Evolutionary conservation across 2,329 filamentous ascomycete species (phyloP).

Genomic region (Clonostachys rhizophaga): DNA sequence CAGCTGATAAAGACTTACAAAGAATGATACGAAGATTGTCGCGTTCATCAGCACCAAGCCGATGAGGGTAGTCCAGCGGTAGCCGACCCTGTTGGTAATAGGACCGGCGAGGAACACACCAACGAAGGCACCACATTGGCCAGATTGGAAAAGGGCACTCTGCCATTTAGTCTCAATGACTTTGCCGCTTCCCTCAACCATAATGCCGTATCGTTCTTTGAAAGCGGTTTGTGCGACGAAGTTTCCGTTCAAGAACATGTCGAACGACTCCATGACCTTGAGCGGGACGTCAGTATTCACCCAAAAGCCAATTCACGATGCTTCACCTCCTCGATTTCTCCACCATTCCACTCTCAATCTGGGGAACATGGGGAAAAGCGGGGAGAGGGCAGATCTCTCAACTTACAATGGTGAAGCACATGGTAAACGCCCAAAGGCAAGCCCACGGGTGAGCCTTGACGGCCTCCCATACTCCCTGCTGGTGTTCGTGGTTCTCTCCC

Average conservation of each 20-base stretch:
- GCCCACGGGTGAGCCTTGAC: slow-evolving; percentile 34
- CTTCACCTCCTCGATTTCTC: too few species aligned
- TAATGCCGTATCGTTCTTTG: slow-evolving; percentile 26
- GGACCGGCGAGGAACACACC: slow-evolving; percentile 28
- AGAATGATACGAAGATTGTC: slow-evolving; percentile 46
- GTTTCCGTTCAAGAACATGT: too few species aligned
- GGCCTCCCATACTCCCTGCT: slow-evolving; percentile 29
- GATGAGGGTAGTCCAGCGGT: slow-evolving; percentile 25
- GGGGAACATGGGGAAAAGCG: too few species aligned
- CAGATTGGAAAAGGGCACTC: slow-evolving; percentile 23
- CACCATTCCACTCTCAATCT: too few species aligned
- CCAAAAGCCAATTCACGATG: too few species aligned
- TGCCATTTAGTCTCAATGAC: slow-evolving; percentile 35
- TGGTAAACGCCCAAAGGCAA: slow-evolving; percentile 38
- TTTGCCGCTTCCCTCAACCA: slow-evolving; percentile 2
- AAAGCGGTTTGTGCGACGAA: slow-evolving; percentile 18
- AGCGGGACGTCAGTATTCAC: too few species aligned
- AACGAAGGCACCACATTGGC: slow-evolving; percentile 25
- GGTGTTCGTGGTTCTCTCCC: slow-evolving; percentile 35
- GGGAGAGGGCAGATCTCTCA: slow-evolving; percentile 18
- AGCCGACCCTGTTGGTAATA: slow-evolving; percentile 25
- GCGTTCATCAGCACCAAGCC: slow-evolving; percentile 30
- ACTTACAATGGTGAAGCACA: slow-evolving; percentile 44
- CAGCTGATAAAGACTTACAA: slow-evolving; percentile 25
- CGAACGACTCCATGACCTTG: too few species aligned